A percentile compares a stretch with the other conserved stretches of the same genome.
These are phyloP conservation scores for Saturnispora hagleri DNA, from an alignment of 805 yeast genomes.

Conservation along the genomic window DNA sequence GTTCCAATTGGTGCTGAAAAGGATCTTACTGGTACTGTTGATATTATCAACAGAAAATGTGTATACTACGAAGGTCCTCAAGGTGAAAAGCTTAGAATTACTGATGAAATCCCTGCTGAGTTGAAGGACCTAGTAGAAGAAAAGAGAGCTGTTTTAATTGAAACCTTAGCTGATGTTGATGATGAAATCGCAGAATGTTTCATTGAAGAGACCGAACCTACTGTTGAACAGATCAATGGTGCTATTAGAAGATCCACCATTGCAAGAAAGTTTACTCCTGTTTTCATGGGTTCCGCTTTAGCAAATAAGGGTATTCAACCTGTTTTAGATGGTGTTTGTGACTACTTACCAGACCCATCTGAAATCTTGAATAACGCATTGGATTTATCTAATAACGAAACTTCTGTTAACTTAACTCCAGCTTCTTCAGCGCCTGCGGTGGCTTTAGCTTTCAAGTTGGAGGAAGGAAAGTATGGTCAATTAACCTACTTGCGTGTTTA, in stretches of 20 bases:
- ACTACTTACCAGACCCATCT: conserved; percentile 90
- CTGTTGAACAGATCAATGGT: conserved; percentile 68
- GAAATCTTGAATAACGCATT: conserved; percentile 87
- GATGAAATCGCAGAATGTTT: conserved; percentile 93
- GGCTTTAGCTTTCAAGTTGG: conserved; percentile 96
- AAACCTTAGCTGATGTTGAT: conserved; percentile 95
- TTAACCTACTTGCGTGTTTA: conserved; percentile 93
- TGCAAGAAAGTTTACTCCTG: conserved; percentile 96
- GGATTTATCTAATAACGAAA: conserved; percentile 57
- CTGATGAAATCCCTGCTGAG: conserved; percentile 63
- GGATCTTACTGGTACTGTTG: conserved; percentile 79
- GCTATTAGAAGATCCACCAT: conserved; percentile 95
- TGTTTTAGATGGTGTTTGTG: conserved; percentile 91
- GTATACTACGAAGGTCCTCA: conserved; percentile 82
- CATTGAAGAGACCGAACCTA: conserved; percentile 84
- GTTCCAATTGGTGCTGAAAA: conserved; percentile 95
- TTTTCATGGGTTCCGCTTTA: conserved; percentile 97
- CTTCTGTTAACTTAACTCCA: conserved; percentile 66
- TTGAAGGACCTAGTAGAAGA: conserved; percentile 79
- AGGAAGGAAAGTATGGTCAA: conserved; percentile 98
- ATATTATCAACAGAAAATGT: conserved; percentile 80
- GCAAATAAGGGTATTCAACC: conserved; percentile 96
- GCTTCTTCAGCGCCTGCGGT: conserved; percentile 73
- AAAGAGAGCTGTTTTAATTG: conserved; percentile 77
- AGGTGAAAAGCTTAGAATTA: conserved; percentile 70